Evolutionary conservation across 176 grass and related monocot genomes (phyloP).

Genomic region (Triticum urartu): DNA sequence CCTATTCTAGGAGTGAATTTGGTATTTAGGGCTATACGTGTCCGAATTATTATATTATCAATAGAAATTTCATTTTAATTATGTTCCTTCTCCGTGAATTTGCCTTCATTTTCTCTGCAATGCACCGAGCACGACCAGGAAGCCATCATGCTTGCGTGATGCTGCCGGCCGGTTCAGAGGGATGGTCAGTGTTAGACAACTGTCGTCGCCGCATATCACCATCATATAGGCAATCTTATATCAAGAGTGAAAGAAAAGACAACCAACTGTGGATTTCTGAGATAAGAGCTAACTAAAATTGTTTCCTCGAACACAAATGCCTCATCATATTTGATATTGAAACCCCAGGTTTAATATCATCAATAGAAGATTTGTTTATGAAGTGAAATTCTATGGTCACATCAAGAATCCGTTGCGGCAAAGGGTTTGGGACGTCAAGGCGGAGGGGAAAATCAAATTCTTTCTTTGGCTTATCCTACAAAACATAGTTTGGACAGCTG

Average conservation of each 20-base stretch:
- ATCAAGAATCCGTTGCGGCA: no score
- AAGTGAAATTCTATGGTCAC: no score
- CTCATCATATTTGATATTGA: not conserved
- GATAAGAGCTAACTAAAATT: not conserved
- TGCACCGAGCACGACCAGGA: not conserved
- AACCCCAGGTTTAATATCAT: not conserved
- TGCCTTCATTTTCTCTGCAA: not conserved
- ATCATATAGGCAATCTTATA: not conserved
- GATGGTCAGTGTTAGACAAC: not conserved
- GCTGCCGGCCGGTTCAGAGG: conserved; percentile 5
- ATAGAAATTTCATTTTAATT: no score
- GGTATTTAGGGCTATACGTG: no score
- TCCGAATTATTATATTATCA: no score
- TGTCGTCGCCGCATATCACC: not conserved
- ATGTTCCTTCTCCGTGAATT: not conserved
- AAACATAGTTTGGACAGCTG: no score
- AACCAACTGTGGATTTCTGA: no score
- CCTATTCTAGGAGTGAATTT: not conserved
- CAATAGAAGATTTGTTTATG: no score
- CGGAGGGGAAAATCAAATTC: no score
- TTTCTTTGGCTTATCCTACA: no score
- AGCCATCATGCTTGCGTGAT: conserved; percentile 33
- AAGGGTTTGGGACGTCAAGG: no score
- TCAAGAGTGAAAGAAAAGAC: not conserved
- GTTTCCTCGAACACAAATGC: not conserved